Conservation (phyloP, 208 protist genomes). For the Spongospora subterranea region DNA sequence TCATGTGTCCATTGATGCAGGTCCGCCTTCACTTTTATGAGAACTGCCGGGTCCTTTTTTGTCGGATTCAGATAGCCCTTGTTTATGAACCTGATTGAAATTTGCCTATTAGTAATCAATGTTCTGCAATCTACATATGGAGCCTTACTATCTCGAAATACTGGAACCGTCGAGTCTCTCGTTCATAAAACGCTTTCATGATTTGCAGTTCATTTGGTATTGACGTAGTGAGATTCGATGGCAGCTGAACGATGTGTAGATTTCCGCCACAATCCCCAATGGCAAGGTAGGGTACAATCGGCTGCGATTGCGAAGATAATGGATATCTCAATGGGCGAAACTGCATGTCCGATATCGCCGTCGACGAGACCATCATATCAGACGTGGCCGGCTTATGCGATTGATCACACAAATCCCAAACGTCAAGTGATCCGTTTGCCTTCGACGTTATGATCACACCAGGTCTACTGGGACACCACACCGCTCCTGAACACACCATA, state of each 20-base stretch:
- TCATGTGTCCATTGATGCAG: no score
- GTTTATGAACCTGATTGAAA: no score
- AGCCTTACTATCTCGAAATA: not conserved
- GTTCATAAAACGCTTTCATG: conserved; percentile 43
- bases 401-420: conserved; percentile 52
- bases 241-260: conserved; percentile 19
- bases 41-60: no score
- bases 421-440: conserved; percentile 52
- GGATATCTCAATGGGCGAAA: conserved; percentile 30
- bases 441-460: conserved; percentile 2
- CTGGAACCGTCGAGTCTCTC: not conserved
- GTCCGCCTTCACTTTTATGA: no score
- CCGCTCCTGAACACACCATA: not conserved
- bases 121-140: not conserved
- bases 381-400: conserved; percentile 18
- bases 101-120: no score
- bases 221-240: conserved; percentile 16
- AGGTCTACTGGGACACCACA: conserved; percentile 12
- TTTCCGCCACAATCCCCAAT: conserved; percentile 3
- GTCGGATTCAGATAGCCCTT: no score
- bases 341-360: not conserved
- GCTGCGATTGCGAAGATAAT: not conserved
- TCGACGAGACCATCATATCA: conserved; percentile 54
- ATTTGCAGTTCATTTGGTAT: conserved; percentile 29
- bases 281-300: not conserved